phyloP scores from a whole-genome alignment of 139 green algal species.

The Spirogloea muscicola region DNA sequence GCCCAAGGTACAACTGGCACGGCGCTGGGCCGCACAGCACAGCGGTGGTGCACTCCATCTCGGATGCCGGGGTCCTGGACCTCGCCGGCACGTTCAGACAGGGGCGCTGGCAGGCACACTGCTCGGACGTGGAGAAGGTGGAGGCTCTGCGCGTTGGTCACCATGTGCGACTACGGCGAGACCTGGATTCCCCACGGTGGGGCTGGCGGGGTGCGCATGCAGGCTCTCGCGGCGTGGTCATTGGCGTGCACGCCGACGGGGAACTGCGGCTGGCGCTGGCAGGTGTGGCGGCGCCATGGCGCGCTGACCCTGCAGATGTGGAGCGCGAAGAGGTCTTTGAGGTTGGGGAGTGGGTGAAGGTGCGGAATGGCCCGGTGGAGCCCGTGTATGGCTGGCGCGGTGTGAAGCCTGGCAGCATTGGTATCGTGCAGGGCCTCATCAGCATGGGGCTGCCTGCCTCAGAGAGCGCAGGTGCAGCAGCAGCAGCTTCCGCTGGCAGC shows the following conservation, averaged over 20 bases:
- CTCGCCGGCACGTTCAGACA: constrained; percentile 13
- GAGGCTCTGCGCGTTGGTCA: constrained; percentile 3
- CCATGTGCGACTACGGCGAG: constrained; percentile 4
- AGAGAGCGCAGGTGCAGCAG: neutral
- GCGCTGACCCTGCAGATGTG: constrained; percentile 14
- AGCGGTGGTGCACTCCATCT: constrained; percentile 18
- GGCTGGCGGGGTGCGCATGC: constrained; percentile 2
- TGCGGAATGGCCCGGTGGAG: constrained; percentile 6
- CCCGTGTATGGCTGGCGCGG: constrained; percentile 7
- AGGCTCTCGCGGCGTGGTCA: neutral
- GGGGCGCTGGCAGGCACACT: constrained; percentile 2
- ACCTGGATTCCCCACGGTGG: constrained; percentile 1
- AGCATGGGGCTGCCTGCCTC: neutral
- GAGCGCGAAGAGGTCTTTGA: constrained; percentile 5
- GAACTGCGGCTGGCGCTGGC: constrained; percentile 10
- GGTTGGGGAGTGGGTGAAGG: constrained; percentile 11
- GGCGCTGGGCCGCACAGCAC: too few relatives aligned
- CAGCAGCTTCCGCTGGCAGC: neutral
- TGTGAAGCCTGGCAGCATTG: constrained; percentile 10
- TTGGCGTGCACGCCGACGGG: constrained; percentile 20
- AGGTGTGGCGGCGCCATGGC: neutral
- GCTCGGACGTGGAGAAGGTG: constrained; percentile 16
- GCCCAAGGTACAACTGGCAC: too few relatives aligned
- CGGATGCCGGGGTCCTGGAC: neutral
- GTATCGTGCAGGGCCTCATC: constrained; percentile 3